Conservation (phyloP, 2,329 filamentous ascomycete species). For the Talaromyces sp. region DNA sequence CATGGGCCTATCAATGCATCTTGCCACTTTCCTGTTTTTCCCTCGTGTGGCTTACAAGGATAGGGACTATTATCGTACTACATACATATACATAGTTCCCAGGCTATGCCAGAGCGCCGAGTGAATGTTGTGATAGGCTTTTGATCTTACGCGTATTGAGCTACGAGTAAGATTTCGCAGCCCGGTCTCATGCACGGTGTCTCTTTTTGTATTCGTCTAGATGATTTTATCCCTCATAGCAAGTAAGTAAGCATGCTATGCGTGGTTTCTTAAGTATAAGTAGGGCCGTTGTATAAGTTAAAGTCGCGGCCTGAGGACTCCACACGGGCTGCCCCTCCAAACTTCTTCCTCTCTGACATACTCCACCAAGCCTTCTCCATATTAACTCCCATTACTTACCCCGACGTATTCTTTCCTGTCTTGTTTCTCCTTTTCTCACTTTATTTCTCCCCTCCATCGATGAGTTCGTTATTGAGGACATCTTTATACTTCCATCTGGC, state of each 20-base stretch:
- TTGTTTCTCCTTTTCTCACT: not conserved
- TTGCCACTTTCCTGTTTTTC: not conserved
- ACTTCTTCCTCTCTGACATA: not conserved
- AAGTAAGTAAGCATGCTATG: not conserved
- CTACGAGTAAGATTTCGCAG: not conserved
- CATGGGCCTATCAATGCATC: not conserved
- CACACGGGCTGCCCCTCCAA: slow-evolving; percentile 7
- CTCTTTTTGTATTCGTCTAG: not conserved
- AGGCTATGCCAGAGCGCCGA: too few relatives aligned
- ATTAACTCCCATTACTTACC: not conserved
- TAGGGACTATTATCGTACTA: slow-evolving; percentile 5
- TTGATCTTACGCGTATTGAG: not conserved
- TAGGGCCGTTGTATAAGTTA: too few relatives aligned
- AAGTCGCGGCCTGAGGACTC: not conserved
- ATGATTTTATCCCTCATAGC: not conserved
- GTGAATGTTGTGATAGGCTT: not conserved
- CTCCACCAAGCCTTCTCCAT: not conserved
- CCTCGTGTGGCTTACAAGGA: slow-evolving; percentile 1
- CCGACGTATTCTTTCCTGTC: not conserved
- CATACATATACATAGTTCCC: too few relatives aligned
- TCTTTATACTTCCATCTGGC: slow-evolving; percentile 1
- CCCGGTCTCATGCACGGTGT: not conserved
- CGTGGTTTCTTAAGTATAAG: not conserved
- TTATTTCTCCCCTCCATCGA: slow-evolving; percentile 15
- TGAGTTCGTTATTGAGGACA: slow-evolving; percentile 29